Percentiles rank a stretch among this genome's conserved stretches.
Conservation (phyloP, 495 filamentous ascomycete species). For the Staphylotrichum tortipilum region DNA sequence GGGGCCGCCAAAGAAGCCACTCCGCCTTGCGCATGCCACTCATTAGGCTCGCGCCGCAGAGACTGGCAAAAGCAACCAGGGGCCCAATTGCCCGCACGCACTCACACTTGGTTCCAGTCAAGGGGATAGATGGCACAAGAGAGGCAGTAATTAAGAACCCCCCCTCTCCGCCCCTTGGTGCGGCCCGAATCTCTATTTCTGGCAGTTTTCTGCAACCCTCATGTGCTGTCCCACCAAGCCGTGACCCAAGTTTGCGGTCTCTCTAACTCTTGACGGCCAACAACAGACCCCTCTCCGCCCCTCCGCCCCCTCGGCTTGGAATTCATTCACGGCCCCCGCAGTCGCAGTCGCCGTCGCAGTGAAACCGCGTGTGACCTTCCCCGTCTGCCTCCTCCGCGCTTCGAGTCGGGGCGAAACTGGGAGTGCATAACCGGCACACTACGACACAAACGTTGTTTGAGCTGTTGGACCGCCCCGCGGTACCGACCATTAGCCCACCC, state of each 20-base stretch:
- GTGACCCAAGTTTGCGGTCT: not conserved
- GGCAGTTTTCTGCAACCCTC: no score
- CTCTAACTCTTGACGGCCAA: not conserved
- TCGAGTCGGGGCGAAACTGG: slow-evolving; percentile 1
- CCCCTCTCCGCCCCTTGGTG: not conserved
- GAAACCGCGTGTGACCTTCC: not conserved
- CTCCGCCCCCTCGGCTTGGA: not conserved
- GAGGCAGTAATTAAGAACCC: not conserved
- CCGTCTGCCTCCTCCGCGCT: not conserved
- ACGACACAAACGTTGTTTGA: not conserved
- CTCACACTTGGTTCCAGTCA: no score
- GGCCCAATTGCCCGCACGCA: not conserved
- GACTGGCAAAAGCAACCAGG: not conserved
- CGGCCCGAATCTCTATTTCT: not conserved
- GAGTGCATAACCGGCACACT: slow-evolving; percentile 3
- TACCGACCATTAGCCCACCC: not conserved
- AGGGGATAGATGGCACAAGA: not conserved
- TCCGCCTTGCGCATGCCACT: not conserved
- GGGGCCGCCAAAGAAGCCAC: not conserved
- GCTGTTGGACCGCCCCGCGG: not conserved
- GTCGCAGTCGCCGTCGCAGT: slow-evolving; percentile 1
- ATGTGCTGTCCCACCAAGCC: no score
- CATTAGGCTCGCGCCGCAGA: not conserved
- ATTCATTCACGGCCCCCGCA: no score
- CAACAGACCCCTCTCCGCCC: no score